Conservation (phyloP, 306 rosid genomes). For the Coriaria nepalensis region DNA sequence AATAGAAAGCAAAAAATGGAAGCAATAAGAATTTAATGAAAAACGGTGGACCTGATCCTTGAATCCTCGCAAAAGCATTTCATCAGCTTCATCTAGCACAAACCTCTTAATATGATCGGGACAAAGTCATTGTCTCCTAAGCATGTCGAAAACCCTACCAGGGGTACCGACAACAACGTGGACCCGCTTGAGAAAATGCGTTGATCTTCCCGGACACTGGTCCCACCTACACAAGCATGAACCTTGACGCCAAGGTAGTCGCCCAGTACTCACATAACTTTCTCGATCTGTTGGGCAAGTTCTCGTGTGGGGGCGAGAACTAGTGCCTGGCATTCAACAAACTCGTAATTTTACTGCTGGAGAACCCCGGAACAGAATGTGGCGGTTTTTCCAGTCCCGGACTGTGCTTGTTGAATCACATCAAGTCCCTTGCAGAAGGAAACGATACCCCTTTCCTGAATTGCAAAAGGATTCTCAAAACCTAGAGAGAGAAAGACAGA, state of each 20-base stretch:
- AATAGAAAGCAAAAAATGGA: background rate
- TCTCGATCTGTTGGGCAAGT: slow-evolving; percentile 71
- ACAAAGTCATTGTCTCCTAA: slow-evolving; percentile 46
- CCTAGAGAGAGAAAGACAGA: slow-evolving; percentile 22
- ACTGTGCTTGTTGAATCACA: slow-evolving; percentile 68
- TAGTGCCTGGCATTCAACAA: slow-evolving; percentile 55
- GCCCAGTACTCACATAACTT: slow-evolving; percentile 67
- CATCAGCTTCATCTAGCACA: slow-evolving; percentile 70
- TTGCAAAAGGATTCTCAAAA: slow-evolving; percentile 76
- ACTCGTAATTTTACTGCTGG: slow-evolving; percentile 62
- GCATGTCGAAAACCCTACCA: slow-evolving; percentile 69
- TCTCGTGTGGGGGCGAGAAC: slow-evolving; percentile 81
- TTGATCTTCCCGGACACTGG: slow-evolving; percentile 59
- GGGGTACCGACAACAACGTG: slow-evolving; percentile 69
- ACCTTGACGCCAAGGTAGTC: slow-evolving; percentile 68
- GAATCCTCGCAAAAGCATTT: slow-evolving; percentile 73
- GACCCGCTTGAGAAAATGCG: slow-evolving; percentile 48
- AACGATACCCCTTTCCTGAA: slow-evolving; percentile 74
- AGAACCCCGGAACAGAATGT: slow-evolving; percentile 67
- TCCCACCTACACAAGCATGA: slow-evolving; percentile 70
- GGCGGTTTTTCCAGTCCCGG: slow-evolving; percentile 71
- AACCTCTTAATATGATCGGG: slow-evolving; percentile 43
- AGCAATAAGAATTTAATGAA: background rate
- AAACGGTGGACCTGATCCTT: slow-evolving; percentile 51
- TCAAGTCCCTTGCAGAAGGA: slow-evolving; percentile 71